Evolutionary conservation across 2,329 filamentous ascomycete genomes (phyloP), one percentile per base, ranked within the genome.

Genomic region (Cordyceps cicadae): DNA sequence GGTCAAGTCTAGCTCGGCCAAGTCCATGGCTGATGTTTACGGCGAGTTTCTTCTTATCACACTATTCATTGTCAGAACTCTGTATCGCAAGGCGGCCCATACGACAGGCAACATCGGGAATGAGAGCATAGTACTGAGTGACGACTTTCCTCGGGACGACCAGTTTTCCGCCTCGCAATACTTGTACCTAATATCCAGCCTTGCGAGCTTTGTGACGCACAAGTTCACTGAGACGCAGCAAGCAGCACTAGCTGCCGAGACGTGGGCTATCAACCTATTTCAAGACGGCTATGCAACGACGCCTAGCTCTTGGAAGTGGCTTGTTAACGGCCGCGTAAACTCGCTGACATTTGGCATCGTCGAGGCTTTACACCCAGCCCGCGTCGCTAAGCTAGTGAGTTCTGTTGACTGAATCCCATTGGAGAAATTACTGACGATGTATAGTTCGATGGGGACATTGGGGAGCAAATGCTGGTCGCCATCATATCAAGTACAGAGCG

Each of bases 61-160:
- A 19, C 64, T 79, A 1, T 72, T 73, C 19, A 63, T 76, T 11
- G 69, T 73, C 12, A 69, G 73, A 15, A 67, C 71, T 21, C 70
- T 81, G 3, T 81, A 80, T 63, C 72, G 72, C 8, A 71, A 72
- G 19, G 72, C 74, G 5, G 77, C 75, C 0, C 41, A 52, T n/a
- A 71, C 70, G 43, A 56, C 64, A 7, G 64, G 70, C 26, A 64
- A 66, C 0, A 60, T 63, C 3, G 63, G 68, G 9, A 56, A 64
- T 5, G 61, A 62, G 15, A 56, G 59, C 26, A 61, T 61, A 37
- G 64, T 62, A 12, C 64, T 77, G 12, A 73, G 71, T 26, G 66
- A 69, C 14, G 71, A 72, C 49, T 72, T 76, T 43, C 54, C 60
- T 14, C 67, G 63, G 1, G 58, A 62, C 2, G 69, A 72, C 12